These are phyloP conservation scores for Nidula microcarpa DNA, from an alignment of 768 basidiomycete genomes.

Conservation along the genomic window DNA sequence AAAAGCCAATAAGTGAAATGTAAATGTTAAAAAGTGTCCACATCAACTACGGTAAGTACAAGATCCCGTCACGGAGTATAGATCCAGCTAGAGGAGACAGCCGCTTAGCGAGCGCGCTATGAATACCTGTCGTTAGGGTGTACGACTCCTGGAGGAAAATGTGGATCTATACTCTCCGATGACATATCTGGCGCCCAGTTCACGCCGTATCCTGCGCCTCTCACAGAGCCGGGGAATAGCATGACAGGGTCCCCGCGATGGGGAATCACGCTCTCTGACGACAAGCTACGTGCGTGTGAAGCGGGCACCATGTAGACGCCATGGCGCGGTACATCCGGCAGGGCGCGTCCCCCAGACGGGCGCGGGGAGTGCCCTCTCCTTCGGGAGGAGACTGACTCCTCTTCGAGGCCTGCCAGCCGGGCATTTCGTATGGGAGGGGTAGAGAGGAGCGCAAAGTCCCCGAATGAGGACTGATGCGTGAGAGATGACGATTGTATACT, in stretches of 20 bases:
- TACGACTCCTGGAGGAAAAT: neutral
- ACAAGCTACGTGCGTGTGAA: constrained; percentile 8
- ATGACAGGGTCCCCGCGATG: constrained; percentile 19
- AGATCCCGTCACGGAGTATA: too few relatives aligned
- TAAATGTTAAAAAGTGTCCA: too few relatives aligned
- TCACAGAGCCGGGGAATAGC: constrained; percentile 32
- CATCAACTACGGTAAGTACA: too few relatives aligned
- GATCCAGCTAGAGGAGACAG: too few relatives aligned
- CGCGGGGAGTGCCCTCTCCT: too few relatives aligned
- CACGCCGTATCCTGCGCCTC: constrained; percentile 25
- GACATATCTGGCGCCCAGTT: neutral
- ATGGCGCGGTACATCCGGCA: too few relatives aligned
- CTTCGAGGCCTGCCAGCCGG: neutral
- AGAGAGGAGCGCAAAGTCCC: constrained; percentile 5
- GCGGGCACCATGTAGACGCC: too few relatives aligned
- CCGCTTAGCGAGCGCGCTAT: too few relatives aligned
- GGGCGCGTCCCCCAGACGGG: too few relatives aligned
- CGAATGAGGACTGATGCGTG: neutral
- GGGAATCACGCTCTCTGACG: constrained; percentile 16
- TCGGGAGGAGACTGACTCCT: neutral
- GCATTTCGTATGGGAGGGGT: neutral
- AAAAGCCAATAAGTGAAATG: too few relatives aligned
- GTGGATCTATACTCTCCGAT: neutral
- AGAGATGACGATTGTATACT: neutral
- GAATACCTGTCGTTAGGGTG: too few relatives aligned